phyloP scores from a whole-genome alignment of 2,329 filamentous ascomycete species.

The Zymoseptoria ardabiliae region DNA sequence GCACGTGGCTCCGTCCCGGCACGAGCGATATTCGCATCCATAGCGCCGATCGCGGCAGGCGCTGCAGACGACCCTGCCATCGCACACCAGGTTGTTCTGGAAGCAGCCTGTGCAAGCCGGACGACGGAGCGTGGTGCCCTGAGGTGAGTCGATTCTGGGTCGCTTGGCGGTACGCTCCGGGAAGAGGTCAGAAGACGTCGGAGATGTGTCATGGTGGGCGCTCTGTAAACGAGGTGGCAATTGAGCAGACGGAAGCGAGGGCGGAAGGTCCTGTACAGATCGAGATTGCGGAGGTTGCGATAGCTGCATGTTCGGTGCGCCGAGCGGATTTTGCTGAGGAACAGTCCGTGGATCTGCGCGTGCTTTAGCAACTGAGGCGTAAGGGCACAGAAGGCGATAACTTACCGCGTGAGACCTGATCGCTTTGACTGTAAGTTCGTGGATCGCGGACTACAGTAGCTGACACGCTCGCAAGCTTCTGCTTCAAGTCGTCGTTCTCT shows the following conservation, averaged over 20 bases:
- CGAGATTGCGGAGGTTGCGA: background rate
- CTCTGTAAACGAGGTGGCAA: background rate
- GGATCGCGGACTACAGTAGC: background rate
- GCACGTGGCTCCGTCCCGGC: conserved; percentile 2
- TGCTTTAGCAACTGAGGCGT: background rate
- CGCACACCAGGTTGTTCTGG: background rate
- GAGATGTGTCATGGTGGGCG: background rate
- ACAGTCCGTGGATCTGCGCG: background rate
- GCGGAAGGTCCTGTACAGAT: background rate
- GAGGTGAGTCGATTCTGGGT: background rate
- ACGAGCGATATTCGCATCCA: conserved; percentile 7
- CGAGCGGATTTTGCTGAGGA: background rate
- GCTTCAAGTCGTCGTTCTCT: conserved; percentile 4
- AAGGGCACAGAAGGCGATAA: background rate
- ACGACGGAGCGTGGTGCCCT: background rate
- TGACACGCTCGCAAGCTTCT: background rate
- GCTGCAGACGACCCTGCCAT: conserved; percentile 2
- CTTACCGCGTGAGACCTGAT: background rate
- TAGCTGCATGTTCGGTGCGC: background rate
- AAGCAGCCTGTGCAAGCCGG: conserved; percentile 6
- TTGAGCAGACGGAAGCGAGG: background rate
- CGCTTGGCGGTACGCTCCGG: background rate
- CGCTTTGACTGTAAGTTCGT: background rate
- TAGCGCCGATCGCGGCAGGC: conserved; percentile 1
- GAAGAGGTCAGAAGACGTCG: background rate